Percentiles rank a stretch among this genome's conserved stretches.
phyloP scores from a whole-genome alignment of 352 stramenopile species.

The Phytophthora cajani region DNA sequence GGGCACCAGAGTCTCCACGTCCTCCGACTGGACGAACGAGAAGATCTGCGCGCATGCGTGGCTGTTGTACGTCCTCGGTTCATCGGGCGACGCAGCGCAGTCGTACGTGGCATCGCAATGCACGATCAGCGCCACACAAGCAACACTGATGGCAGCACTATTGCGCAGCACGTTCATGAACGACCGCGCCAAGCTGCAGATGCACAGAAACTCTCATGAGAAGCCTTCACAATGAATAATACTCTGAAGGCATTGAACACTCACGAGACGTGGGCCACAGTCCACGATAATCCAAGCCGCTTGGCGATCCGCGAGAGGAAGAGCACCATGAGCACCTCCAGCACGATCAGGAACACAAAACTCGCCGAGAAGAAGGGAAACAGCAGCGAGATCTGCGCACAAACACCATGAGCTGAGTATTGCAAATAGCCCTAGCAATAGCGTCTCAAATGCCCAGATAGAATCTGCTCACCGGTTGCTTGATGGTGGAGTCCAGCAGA shows the following conservation, averaged over 20 bases:
- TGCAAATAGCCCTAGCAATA: not conserved
- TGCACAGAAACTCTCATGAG: not conserved
- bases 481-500: conserved; percentile 82
- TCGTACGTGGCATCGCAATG: conserved; percentile 79
- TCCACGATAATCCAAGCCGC: conserved; percentile 65
- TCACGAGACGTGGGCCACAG: conserved; percentile 76
- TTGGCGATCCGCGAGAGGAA: conserved; percentile 63
- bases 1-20: conserved; percentile 62
- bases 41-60: conserved; percentile 86
- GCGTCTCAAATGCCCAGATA: not conserved
- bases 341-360: conserved; percentile 74
- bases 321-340: conserved; percentile 77
- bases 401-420: not conserved
- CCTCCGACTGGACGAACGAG: conserved; percentile 59
- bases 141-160: conserved; percentile 82
- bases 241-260: conserved; percentile 10
- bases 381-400: conserved; percentile 69
- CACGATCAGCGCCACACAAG: conserved; percentile 82
- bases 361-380: conserved; percentile 89
- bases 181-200: conserved; percentile 63
- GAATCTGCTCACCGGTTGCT: conserved; percentile 67
- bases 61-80: conserved; percentile 70
- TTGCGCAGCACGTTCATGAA: conserved; percentile 86
- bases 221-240: no score
- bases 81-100: conserved; percentile 35